Conservation (phyloP, 2,329 filamentous ascomycete species). For the Claviceps sp. region DNA sequence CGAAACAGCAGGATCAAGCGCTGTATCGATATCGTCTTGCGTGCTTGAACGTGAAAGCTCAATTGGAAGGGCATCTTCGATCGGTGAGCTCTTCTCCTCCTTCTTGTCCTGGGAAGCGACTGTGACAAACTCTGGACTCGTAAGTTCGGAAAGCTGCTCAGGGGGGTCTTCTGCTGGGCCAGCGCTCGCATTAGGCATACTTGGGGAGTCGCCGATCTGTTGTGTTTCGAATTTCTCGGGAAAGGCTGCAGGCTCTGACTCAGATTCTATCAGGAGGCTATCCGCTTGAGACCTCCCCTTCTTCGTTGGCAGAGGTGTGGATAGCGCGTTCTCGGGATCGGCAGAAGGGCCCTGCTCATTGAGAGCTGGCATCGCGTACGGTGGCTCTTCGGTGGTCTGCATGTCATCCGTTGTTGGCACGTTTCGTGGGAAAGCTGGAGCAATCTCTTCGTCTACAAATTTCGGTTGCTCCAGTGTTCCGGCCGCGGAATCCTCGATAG, state of each 20-base stretch:
- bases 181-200: no score
- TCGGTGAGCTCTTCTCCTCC: slow-evolving; percentile 4
- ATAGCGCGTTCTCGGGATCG: slow-evolving; percentile 4
- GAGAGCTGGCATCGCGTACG: no score
- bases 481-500: not conserved
- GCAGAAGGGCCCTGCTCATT: not conserved
- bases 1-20: not conserved
- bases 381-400: not conserved
- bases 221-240: not conserved
- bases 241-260: not conserved
- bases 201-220: not conserved
- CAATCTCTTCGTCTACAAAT: not conserved
- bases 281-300: slow-evolving; percentile 12
- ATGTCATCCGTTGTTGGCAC: not conserved
- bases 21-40: not conserved
- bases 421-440: not conserved
- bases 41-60: not conserved
- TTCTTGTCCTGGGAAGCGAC: slow-evolving; percentile 6
- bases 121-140: not conserved
- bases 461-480: not conserved
- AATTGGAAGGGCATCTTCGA: not conserved
- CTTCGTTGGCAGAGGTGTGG: not conserved
- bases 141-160: not conserved
- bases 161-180: not conserved
- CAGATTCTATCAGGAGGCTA: not conserved